Evolutionary conservation across 371 early-diverging fungal genomes (phyloP).

Genomic region (Mortierella sp.): DNA sequence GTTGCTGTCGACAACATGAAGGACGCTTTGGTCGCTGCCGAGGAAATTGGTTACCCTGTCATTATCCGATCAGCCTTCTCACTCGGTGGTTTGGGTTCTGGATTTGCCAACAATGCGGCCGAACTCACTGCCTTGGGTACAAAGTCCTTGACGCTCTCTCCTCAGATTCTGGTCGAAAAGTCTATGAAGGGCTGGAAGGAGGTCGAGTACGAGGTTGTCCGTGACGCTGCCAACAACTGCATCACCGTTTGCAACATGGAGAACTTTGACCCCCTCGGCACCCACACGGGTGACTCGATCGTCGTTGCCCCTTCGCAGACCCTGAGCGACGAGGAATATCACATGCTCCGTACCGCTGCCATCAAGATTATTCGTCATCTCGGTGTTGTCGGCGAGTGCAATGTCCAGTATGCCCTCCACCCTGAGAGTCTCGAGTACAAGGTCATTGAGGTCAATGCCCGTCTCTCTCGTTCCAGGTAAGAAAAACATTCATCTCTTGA

Average conservation of each 20-base stretch:
- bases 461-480: slow-evolving; percentile 84
- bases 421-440: slow-evolving; percentile 89
- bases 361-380: slow-evolving; percentile 95
- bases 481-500: neutral
- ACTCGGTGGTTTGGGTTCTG: slow-evolving; percentile 97
- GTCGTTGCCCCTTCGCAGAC: slow-evolving; percentile 97
- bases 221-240: slow-evolving; percentile 95
- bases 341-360: slow-evolving; percentile 95
- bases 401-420: slow-evolving; percentile 95
- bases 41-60: slow-evolving; percentile 90
- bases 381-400: slow-evolving; percentile 98
- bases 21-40: slow-evolving; percentile 89
- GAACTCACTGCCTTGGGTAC: slow-evolving; percentile 83
- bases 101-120: slow-evolving; percentile 87
- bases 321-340: slow-evolving; percentile 93
- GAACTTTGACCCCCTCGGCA: slow-evolving; percentile 97
- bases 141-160: slow-evolving; percentile 84
- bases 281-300: slow-evolving; percentile 97
- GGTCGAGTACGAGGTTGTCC: slow-evolving; percentile 98
- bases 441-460: slow-evolving; percentile 97
- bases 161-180: slow-evolving; percentile 93
- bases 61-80: slow-evolving; percentile 95
- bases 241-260: slow-evolving; percentile 99
- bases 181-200: slow-evolving; percentile 99
- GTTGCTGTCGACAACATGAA: slow-evolving; percentile 85